Conservation (phyloP, 2,329 filamentous ascomycete genomes). For the Beauveria pseudobassiana region DNA sequence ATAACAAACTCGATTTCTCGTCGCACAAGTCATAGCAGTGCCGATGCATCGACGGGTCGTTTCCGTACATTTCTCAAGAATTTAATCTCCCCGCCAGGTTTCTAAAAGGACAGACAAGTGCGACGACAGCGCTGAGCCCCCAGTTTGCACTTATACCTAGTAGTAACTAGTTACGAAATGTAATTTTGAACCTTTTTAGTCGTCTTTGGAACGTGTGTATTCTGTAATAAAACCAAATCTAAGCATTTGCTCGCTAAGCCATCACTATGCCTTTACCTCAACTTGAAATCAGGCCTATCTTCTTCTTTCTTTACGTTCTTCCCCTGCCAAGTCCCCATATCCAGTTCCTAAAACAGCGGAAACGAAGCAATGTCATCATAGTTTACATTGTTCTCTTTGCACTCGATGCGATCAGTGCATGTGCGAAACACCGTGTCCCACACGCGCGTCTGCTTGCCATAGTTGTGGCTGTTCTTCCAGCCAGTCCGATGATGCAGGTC, state of each 20-base stretch:
- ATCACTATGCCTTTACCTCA: not conserved
- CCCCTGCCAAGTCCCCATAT: too few species aligned
- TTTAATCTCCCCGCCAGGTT: constrained; percentile 11
- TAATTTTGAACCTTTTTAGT: too few species aligned
- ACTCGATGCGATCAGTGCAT: not conserved
- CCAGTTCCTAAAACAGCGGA: not conserved
- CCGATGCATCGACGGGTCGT: constrained; percentile 4
- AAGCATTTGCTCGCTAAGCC: not conserved
- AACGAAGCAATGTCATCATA: constrained; percentile 7
- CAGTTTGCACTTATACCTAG: too few species aligned
- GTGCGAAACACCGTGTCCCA: constrained; percentile 5
- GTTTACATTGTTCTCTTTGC: constrained; percentile 4
- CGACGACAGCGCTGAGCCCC: not conserved
- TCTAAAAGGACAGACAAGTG: not conserved
- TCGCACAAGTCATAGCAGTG: constrained; percentile 12
- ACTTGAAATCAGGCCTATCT: not conserved
- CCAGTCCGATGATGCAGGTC: constrained; percentile 32
- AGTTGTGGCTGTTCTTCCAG: constrained; percentile 18
- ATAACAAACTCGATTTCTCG: constrained; percentile 13
- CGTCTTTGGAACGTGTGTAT: too few species aligned
- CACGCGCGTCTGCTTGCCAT: constrained; percentile 8
- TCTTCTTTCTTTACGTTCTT: not conserved
- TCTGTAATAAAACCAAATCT: too few species aligned
- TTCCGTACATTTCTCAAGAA: constrained; percentile 13
- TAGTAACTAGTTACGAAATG: too few species aligned